A percentile compares a stretch with the other conserved stretches of the same genome.
Conservation (phyloP, 208 protist genomes). For the Acanthamoeba sp. region DNA sequence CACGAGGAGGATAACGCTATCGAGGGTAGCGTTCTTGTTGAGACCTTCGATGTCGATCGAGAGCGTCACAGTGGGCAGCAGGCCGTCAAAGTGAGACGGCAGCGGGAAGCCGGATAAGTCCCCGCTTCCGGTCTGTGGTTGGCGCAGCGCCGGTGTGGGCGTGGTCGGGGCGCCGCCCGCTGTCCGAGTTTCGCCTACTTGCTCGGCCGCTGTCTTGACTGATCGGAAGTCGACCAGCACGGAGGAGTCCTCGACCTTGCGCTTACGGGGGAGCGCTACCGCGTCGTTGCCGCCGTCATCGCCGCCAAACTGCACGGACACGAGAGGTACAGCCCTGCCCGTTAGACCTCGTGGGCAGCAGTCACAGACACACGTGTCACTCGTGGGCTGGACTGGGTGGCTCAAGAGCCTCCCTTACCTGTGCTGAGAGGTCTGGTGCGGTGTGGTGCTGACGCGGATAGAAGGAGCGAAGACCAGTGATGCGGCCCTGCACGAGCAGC, state of each 20-base stretch:
- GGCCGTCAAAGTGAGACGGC: not conserved
- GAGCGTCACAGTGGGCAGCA: not conserved
- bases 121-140: not conserved
- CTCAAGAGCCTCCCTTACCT: not conserved
- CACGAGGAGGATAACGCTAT: not conserved
- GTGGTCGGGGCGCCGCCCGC: not conserved
- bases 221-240: not conserved
- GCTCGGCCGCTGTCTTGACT: not conserved
- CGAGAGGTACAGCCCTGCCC: too few relatives aligned
- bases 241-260: not conserved
- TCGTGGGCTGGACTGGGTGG: too few relatives aligned
- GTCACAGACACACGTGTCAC: not conserved
- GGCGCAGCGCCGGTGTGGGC: not conserved
- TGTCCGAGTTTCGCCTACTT: not conserved
- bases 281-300: not conserved
- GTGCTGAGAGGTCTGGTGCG: not conserved
- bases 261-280: not conserved
- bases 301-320: not conserved
- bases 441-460: not conserved
- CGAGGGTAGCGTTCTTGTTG: slow-evolving; percentile 17
- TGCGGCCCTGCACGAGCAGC: not conserved
- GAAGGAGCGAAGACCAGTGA: not conserved
- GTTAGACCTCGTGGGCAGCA: too few relatives aligned
- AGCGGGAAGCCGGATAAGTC: not conserved
- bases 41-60: slow-evolving; percentile 36